Base-by-base conservation (phyloP, 192 early-diverging fungal genomes). In the Rhizophagus sp. region DNA sequence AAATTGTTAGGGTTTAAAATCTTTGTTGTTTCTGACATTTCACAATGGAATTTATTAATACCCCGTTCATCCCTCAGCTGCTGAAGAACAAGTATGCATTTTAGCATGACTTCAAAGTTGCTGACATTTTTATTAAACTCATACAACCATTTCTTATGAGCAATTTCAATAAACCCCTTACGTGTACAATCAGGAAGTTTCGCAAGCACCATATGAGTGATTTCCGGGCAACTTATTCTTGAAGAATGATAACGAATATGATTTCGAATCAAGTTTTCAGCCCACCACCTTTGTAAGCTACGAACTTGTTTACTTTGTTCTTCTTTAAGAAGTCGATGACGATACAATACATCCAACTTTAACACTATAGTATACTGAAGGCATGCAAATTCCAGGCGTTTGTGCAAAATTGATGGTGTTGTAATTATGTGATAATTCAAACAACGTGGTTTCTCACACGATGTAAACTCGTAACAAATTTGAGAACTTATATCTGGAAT, bases 71-170 rank as follows among this genome's bases (percentile, higher is more conserved):
- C 75, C 5, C 22, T 19, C 39, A 76, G 12, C n/a, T 76, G 75
- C 12, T 76, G 75, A 39, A 65, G 10, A 36, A 76, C 36, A 41
- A 64, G 25, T 3, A 76, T 65, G 81, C 81, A 30, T 84, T 84
- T 82, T 69, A 82, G 34, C 49, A 81, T 33, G 49, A 79, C 7
- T 76, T 79, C 34, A 84, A 86, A 62, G 67, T 86, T 64, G 73
- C 67, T 41, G 15, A 76, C 15, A 71, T 71, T 47, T n/a, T n/a
- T n/a, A 8, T 82, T 34, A 72, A 82, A 22, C 33, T 81, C 49
- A 57, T 4, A 4, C 0, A 57, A 39, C 67, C 22, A 68, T 39
- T 12, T 68, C 13, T 68, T 27, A 27, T 33, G 10, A 22, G 36
- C 67, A 2, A 13, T 8, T n/a, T 68, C 11, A 68, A 68, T 34